phyloP scores from a whole-genome alignment of 768 basidiomycete genomes.

The Lactarius indigo region DNA sequence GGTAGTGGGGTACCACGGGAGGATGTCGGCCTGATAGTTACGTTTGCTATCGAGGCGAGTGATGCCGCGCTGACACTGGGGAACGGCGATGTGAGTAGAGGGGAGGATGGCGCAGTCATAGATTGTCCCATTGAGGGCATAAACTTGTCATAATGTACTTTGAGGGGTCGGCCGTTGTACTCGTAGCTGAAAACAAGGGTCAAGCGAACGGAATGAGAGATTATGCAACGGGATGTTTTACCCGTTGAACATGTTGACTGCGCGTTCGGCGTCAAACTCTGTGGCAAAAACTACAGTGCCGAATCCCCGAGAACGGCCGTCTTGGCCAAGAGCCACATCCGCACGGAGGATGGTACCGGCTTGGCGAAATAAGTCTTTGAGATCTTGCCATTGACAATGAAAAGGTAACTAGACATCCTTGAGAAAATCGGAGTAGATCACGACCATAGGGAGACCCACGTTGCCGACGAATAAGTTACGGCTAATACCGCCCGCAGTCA shows the following conservation, averaged over 20 bases:
- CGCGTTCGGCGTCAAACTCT: slow-evolving; percentile 79
- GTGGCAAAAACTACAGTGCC: slow-evolving; percentile 88
- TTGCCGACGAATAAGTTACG: slow-evolving; percentile 86
- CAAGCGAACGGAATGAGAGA: not conserved
- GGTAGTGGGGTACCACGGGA: slow-evolving; percentile 8
- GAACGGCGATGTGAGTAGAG: slow-evolving; percentile 8
- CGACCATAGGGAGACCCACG: slow-evolving; percentile 45
- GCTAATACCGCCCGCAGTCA: slow-evolving; percentile 31
- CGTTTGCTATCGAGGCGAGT: slow-evolving; percentile 8
- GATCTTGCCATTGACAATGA: slow-evolving; percentile 96
- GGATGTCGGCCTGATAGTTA: slow-evolving; percentile 10
- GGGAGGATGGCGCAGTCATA: slow-evolving; percentile 24
- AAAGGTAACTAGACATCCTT: slow-evolving; percentile 65
- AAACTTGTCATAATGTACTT: slow-evolving; percentile 91
- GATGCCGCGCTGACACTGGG: slow-evolving; percentile 3
- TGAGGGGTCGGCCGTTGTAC: slow-evolving; percentile 80
- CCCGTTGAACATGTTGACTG: slow-evolving; percentile 89
- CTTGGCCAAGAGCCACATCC: slow-evolving; percentile 82
- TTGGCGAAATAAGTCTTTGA: slow-evolving; percentile 92
- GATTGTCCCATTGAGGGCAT: slow-evolving; percentile 36
- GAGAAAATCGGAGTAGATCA: slow-evolving; percentile 21
- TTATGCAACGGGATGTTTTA: slow-evolving; percentile 36
- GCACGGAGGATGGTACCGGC: slow-evolving; percentile 89
- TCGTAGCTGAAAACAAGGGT: slow-evolving; percentile 57
- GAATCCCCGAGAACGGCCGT: slow-evolving; percentile 88